A percentile compares a stretch with the other conserved stretches of the same genome.
Conservation (phyloP, 768 basidiomycete genomes). For the Boletus sp. region DNA sequence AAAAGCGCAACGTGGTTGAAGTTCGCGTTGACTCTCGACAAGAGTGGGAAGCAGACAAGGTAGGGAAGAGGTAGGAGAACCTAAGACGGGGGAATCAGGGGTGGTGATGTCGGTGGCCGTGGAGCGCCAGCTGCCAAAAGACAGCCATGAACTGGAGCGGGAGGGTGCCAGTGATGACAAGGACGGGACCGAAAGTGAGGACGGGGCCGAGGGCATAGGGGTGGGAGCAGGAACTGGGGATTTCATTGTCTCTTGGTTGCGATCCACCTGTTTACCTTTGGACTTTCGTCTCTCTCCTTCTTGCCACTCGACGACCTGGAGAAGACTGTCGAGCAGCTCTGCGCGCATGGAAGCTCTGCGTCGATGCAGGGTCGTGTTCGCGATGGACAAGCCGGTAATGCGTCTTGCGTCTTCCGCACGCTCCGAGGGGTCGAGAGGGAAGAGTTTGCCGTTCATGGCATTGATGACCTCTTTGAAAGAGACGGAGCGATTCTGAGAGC, state of each 20-base stretch:
- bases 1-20: slow-evolving; percentile 36
- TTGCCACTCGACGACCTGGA: slow-evolving; percentile 43
- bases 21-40: slow-evolving; percentile 32
- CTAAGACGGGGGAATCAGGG: slow-evolving; percentile 34
- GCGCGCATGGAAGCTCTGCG: slow-evolving; percentile 24
- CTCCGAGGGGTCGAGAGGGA: slow-evolving; percentile 40
- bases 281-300: slow-evolving; percentile 37
- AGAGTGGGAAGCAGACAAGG: slow-evolving; percentile 31
- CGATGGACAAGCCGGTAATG: slow-evolving; percentile 25
- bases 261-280: slow-evolving; percentile 43
- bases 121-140: slow-evolving; percentile 43
- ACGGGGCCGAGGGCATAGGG: slow-evolving; percentile 19
- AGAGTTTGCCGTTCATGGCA: slow-evolving; percentile 59
- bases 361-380: slow-evolving; percentile 10
- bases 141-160: slow-evolving; percentile 42
- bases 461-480: slow-evolving; percentile 55
- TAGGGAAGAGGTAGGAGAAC: slow-evolving; percentile 28
- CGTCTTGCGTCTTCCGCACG: slow-evolving; percentile 33
- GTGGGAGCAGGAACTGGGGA: slow-evolving; percentile 11
- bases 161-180: slow-evolving; percentile 29
- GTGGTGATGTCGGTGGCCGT: slow-evolving; percentile 34
- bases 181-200: slow-evolving; percentile 22
- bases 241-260: slow-evolving; percentile 14
- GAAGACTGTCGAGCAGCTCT: slow-evolving; percentile 44
- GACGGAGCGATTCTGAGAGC: slow-evolving; percentile 36